A percentile compares a stretch with the other conserved stretches of the same genome.
phyloP scores from a whole-genome alignment of 306 rosid genomes.

The Rubus idaeus region DNA sequence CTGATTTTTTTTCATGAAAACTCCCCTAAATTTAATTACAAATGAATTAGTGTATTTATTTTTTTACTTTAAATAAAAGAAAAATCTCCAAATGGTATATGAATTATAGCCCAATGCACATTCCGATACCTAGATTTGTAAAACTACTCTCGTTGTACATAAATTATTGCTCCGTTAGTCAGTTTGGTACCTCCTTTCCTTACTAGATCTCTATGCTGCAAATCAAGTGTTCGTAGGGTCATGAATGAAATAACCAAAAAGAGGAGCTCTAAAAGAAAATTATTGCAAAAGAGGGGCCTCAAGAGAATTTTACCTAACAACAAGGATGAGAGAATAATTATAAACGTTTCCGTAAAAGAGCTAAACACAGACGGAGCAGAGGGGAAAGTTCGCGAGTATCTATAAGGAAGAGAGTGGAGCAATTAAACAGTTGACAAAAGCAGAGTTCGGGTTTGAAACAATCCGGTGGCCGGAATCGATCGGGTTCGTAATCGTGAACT shows the following conservation, averaged over 20 bases:
- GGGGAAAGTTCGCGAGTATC: neutral
- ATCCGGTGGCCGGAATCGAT: neutral
- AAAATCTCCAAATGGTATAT: too few relatives aligned
- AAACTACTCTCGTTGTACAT: too few relatives aligned
- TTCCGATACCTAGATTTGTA: too few relatives aligned
- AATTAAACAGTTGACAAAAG: constrained; percentile 2
- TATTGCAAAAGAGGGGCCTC: neutral
- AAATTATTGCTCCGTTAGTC: too few relatives aligned
- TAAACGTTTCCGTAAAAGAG: neutral
- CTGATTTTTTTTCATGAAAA: too few relatives aligned
- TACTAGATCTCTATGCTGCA: too few relatives aligned
- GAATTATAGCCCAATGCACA: too few relatives aligned
- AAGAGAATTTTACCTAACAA: neutral
- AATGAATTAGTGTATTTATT: too few relatives aligned
- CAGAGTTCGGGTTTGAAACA: neutral
- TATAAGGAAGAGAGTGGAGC: neutral
- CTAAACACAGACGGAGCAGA: neutral
- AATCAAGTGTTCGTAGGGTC: too few relatives aligned
- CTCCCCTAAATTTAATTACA: too few relatives aligned
- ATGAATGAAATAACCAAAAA: neutral
- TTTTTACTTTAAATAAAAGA: too few relatives aligned
- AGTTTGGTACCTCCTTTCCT: too few relatives aligned
- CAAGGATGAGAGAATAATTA: neutral
- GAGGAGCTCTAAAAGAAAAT: neutral
- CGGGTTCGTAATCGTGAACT: neutral